Evolutionary conservation across 805 yeast genomes (phyloP), one percentile per base, ranked within the genome.

Genomic region (Lachancea quebecensis): DNA sequence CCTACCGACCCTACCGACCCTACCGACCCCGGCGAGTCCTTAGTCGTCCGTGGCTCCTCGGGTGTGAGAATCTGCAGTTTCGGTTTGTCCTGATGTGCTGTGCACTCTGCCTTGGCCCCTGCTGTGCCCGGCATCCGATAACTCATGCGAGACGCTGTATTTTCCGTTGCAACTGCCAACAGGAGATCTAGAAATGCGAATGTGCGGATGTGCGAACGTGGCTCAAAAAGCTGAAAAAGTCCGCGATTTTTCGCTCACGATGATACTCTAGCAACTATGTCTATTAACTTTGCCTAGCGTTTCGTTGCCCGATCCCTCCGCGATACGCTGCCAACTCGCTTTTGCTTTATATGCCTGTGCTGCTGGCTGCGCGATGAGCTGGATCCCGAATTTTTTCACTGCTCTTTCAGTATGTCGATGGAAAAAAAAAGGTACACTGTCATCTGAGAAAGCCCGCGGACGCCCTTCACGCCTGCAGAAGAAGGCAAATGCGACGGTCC

Each of bases 41-140:
- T 27, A n/a, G 34, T 7, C 16, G 36, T 35, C 17, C 12, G 12
- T 16, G 50, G 47, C 38, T 44, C 47, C 32, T 47, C 48, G 9
- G 47, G 50, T n/a, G 50, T 44, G 41, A 44, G 34, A 8, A 38
- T 38, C 27, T 44, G 48, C 2, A 39, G 30, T 6, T 18, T 5
- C 6, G 17, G 11, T 15, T 34, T 34, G 4, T 34, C 16, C 11
- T 16, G 30, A 14, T 35, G 42, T 8, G 42, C 36, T 4, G 15
- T 17, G 27, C 12, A 8, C 25, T 21, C 25, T 7, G 25, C 25
- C 25, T 4, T 21, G 25, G 25, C 25, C 4, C 25, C 25, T 21
- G 25, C 25, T 21, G 25, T 21, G 25, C 25, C 25, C 25, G 25
- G 25, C 25, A 21, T 21, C 25, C 7, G 25, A 7, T 21, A 7